Percentiles rank a stretch among this genome's conserved stretches.
Conservation (phyloP, 177 flowering plant species). For the Telopea speciosissima region DNA sequence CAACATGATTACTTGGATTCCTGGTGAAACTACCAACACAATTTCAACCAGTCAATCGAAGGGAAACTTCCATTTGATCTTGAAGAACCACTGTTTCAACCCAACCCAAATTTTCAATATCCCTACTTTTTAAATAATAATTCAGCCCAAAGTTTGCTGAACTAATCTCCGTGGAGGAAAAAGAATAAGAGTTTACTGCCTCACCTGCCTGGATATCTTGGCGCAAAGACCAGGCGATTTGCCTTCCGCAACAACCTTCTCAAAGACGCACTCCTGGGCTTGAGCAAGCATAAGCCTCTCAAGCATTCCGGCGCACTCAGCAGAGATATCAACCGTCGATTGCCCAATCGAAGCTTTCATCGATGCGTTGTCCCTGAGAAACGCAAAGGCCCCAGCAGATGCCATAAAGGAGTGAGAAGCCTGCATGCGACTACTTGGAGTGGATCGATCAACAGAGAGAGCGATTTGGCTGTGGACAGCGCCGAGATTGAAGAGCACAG, state of each 20-base stretch:
- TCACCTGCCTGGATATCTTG: slow-evolving; percentile 90
- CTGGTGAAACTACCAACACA: not conserved
- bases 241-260: slow-evolving; percentile 87
- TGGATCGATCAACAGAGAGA: slow-evolving; percentile 48
- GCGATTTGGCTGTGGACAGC: slow-evolving; percentile 90
- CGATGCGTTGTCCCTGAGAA: slow-evolving; percentile 60
- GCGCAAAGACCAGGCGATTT: slow-evolving; percentile 86
- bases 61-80: not conserved
- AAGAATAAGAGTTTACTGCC: not conserved
- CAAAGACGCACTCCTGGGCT: slow-evolving; percentile 98
- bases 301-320: slow-evolving; percentile 88
- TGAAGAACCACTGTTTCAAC: not conserved
- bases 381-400: slow-evolving; percentile 88
- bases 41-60: not conserved
- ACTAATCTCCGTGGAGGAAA: not conserved
- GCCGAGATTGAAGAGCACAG: slow-evolving; percentile 81
- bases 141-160: not conserved
- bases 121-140: not conserved
- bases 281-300: slow-evolving; percentile 96
- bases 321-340: slow-evolving; percentile 64
- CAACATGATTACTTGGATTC: not conserved
- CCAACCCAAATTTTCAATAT: not conserved
- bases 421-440: slow-evolving; percentile 55
- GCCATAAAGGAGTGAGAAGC: slow-evolving; percentile 80
- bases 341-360: slow-evolving; percentile 63